Evolutionary conservation across 139 green algal species (phyloP).

Genomic region (Chlorella sp.): DNA sequence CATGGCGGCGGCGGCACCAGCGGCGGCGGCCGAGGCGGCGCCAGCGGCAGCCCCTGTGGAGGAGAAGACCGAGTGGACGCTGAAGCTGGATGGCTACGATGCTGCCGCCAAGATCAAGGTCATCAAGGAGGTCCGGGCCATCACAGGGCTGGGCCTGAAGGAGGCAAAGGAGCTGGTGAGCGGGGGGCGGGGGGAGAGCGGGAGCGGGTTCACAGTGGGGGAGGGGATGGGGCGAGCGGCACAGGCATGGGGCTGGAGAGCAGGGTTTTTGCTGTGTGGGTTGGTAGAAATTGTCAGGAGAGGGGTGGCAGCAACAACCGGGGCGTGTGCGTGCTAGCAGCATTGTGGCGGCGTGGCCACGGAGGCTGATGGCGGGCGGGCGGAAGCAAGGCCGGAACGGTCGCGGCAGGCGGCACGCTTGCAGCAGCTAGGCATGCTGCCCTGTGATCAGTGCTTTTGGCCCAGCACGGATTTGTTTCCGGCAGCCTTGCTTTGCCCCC

Average conservation of each 20-base stretch:
- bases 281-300: too few relatives aligned
- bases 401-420: too few relatives aligned
- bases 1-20: background rate
- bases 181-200: background rate
- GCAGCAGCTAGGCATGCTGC: too few relatives aligned
- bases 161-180: conserved; percentile 97
- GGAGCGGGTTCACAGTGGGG: conserved; percentile 1
- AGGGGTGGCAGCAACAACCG: too few relatives aligned
- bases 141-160: conserved; percentile 96
- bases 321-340: too few relatives aligned
- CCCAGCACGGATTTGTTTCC: too few relatives aligned
- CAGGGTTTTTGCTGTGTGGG: too few relatives aligned
- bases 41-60: conserved; percentile 59
- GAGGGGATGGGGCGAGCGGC: background rate
- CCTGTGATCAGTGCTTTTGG: too few relatives aligned
- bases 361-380: too few relatives aligned
- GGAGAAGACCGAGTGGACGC: conserved; percentile 95
- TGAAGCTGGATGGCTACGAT: conserved; percentile 96
- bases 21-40: background rate
- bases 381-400: too few relatives aligned
- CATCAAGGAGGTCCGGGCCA: conserved; percentile 97
- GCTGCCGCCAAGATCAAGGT: conserved; percentile 97
- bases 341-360: too few relatives aligned
- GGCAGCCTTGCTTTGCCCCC: too few relatives aligned
- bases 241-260: background rate